Conservation (phyloP, 1,284 basidiomycete species). For the Ceratobasidium papillatum region DNA sequence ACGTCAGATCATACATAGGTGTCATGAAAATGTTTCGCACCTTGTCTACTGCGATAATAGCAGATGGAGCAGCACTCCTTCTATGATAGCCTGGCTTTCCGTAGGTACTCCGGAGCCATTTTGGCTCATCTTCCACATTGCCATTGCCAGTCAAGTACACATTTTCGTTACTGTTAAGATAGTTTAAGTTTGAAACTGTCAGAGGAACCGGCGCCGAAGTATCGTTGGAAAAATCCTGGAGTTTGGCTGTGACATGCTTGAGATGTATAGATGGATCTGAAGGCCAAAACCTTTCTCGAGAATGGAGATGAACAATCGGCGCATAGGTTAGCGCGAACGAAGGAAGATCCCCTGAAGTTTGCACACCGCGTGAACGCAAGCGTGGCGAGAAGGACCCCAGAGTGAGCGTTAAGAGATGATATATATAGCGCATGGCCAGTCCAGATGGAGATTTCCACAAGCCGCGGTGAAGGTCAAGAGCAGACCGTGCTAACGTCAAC, state of each 20-base stretch:
- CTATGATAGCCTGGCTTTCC: slow-evolving; percentile 42
- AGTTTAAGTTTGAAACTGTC: slow-evolving; percentile 31
- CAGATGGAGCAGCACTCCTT: slow-evolving; percentile 49
- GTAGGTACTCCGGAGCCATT: slow-evolving; percentile 35
- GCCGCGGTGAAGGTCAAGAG: not conserved
- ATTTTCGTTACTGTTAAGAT: slow-evolving; percentile 18
- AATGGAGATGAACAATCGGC: slow-evolving; percentile 49
- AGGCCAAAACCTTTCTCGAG: slow-evolving; percentile 51
- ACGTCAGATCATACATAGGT: not conserved
- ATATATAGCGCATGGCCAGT: not conserved
- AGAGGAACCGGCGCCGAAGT: slow-evolving; percentile 21
- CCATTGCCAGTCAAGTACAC: slow-evolving; percentile 34
- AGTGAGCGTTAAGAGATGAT: not conserved
- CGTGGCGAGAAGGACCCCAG: slow-evolving; percentile 6
- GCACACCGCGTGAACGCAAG: slow-evolving; percentile 2
- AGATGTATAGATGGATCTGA: slow-evolving; percentile 51
- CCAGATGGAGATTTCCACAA: not conserved
- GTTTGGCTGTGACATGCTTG: slow-evolving; percentile 46
- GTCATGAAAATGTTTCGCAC: not conserved
- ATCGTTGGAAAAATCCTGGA: slow-evolving; percentile 15
- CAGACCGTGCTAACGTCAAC: not conserved
- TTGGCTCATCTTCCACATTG: slow-evolving; percentile 24
- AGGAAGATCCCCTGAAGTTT: slow-evolving; percentile 46
- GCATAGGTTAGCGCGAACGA: slow-evolving; percentile 49
- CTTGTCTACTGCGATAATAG: slow-evolving; percentile 52